A percentile compares a stretch with the other conserved stretches of the same genome.
Conservation (phyloP, 768 basidiomycete species). For the Amanita subjunquillea region DNA sequence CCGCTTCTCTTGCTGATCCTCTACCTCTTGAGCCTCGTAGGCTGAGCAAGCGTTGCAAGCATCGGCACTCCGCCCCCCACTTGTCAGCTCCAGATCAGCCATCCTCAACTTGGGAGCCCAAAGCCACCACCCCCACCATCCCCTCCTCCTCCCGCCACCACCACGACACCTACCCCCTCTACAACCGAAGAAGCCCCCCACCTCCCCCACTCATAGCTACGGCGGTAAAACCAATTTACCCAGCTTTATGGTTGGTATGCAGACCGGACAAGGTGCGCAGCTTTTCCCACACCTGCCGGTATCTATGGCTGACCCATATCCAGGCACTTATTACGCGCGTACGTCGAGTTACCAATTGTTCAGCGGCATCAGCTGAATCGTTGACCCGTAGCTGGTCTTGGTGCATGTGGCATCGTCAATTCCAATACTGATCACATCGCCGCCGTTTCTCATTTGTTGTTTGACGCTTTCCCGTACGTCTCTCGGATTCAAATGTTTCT, state of each 20-base stretch:
- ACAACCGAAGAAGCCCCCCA: slow-evolving; percentile 9
- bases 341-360: slow-evolving; percentile 10
- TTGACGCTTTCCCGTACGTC: slow-evolving; percentile 52
- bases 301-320: neutral
- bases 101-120: slow-evolving; percentile 9
- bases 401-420: slow-evolving; percentile 55
- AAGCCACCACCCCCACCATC: slow-evolving; percentile 12
- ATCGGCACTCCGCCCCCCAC: slow-evolving; percentile 13
- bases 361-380: slow-evolving; percentile 1
- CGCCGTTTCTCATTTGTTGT: slow-evolving; percentile 46
- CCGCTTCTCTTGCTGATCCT: slow-evolving; percentile 18
- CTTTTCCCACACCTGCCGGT: neutral
- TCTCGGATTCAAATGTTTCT: neutral
- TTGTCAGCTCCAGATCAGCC: slow-evolving; percentile 9
- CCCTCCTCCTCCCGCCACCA: slow-evolving; percentile 9
- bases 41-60: slow-evolving; percentile 28
- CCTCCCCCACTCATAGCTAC: slow-evolving; percentile 5
- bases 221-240: slow-evolving; percentile 11
- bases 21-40: slow-evolving; percentile 13
- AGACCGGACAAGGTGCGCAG: slow-evolving; percentile 34
- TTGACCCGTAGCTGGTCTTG: slow-evolving; percentile 38
- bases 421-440: slow-evolving; percentile 39
- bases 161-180: slow-evolving; percentile 1
- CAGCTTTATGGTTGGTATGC: slow-evolving; percentile 36
- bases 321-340: slow-evolving; percentile 46